A percentile compares a stretch with the other conserved stretches of the same genome.
Evolutionary conservation across 2,329 filamentous ascomycete genomes (phyloP).

Genomic region (Corinectria fuckeliana): DNA sequence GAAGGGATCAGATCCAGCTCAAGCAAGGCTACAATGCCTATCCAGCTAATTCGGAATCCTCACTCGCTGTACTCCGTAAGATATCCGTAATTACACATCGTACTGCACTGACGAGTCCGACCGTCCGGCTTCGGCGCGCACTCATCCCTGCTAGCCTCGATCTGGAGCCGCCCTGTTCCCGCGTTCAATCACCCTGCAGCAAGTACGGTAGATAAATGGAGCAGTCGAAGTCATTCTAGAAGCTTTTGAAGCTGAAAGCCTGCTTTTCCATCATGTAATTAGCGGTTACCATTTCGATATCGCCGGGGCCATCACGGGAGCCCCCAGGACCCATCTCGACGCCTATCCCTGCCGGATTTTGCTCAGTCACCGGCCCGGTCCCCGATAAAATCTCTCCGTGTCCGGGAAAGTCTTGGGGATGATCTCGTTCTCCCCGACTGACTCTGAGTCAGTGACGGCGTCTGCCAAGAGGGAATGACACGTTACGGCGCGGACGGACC

Average conservation of each 20-base stretch:
- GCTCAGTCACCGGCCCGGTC: neutral
- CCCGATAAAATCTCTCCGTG: neutral
- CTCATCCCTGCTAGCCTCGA: constrained; percentile 1
- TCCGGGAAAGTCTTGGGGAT: neutral
- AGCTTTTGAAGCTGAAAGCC: neutral
- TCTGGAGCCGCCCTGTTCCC: neutral
- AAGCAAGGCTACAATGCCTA: neutral
- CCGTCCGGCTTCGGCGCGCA: neutral
- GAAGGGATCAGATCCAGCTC: too few species aligned
- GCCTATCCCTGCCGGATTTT: neutral
- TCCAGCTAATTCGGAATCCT: neutral
- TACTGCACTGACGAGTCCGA: too few species aligned
- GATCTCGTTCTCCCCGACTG: too few species aligned
- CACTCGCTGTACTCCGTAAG: too few species aligned
- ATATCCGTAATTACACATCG: too few species aligned
- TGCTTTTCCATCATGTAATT: constrained; percentile 8
- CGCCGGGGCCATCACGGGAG: neutral
- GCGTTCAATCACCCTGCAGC: neutral
- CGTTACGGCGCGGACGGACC: neutral
- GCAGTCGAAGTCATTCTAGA: constrained; percentile 5
- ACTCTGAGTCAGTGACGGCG: too few species aligned
- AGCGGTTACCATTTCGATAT: neutral
- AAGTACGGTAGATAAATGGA: too few species aligned
- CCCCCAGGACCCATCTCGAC: neutral
- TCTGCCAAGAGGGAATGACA: neutral